Base-by-base conservation (phyloP, 2,329 filamentous ascomycete genomes). In the Aspergillus texensis region DNA sequence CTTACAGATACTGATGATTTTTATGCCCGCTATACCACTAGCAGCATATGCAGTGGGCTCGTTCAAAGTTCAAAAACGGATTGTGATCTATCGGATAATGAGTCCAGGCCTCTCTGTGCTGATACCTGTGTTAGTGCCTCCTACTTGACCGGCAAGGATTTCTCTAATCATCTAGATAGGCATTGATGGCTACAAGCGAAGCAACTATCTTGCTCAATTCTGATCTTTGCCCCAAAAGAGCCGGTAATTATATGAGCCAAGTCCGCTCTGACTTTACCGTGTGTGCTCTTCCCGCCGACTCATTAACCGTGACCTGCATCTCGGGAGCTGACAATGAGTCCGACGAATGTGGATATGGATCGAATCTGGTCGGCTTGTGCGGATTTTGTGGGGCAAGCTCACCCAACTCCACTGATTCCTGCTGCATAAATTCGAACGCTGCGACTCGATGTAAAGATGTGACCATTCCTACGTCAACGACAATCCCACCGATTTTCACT, bases 21-120 rank as follows among this genome's bases (percentile, higher is more conserved):
- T 73, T 99, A 99, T 79, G 94, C 95, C 56, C 90, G 95, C 71
- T 99, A 94, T 80, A 96, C 94, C 6, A 95, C 89, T 54, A 95
- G 91, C 65, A 90, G 96, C 67, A 86, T 99, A 68, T 99, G 95
- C 85, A 98, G 96, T 83, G 86, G 92, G 68, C 91, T 99, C 74
- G 87, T 99, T 57, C 95, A 99, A 79, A 94, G 93, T 75, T 98
- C 95, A 6, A 88, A 90, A 71, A 75, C 80, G 12, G 75, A 85
- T 30, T 99, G 95, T 79, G 79, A 81, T 24, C 81, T 96, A 53
- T 85, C 89, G 0, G 77, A 83, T n/a, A 79, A 84, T 34, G 81
- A 89, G 48, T 88, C 91, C 6, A 83, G 84, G 63, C 93, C 95
- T 2, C 83, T 98, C 19, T 99, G 95, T 78, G 95, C 94, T 53